Conservation (phyloP, 768 basidiomycete species). For the Amanita fuliginea region DNA sequence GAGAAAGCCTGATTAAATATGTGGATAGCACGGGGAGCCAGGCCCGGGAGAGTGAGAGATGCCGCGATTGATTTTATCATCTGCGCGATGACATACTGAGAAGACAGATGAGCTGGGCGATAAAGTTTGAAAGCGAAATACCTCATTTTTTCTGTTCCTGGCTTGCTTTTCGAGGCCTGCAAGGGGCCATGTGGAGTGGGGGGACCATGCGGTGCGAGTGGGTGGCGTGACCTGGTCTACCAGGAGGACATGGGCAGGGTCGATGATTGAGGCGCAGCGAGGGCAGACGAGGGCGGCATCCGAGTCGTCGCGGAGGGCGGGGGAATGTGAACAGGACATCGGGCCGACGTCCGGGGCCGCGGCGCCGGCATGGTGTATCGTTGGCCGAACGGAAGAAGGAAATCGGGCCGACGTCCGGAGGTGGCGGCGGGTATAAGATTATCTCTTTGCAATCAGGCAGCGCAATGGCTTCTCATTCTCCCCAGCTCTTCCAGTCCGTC, state of each 20-base stretch:
- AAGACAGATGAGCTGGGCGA: conserved; percentile 11
- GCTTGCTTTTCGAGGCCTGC: conserved; percentile 57
- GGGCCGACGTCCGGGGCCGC: neutral
- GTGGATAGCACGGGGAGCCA: conserved; percentile 52
- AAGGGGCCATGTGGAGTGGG: conserved; percentile 48
- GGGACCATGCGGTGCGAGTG: conserved; percentile 26
- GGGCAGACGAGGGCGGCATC: conserved; percentile 55
- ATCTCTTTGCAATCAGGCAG: conserved; percentile 8
- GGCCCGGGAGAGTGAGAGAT: conserved; percentile 47
- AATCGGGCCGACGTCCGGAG: neutral
- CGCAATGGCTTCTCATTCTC: conserved; percentile 36
- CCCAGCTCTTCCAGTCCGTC: conserved; percentile 49
- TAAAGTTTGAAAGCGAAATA: conserved; percentile 22
- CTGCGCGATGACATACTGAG: conserved; percentile 49
- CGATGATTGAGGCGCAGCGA: conserved; percentile 57
- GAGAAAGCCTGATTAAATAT: conserved; percentile 63
- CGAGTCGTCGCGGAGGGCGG: conserved; percentile 44
- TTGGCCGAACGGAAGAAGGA: neutral
- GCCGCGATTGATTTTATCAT: conserved; percentile 52
- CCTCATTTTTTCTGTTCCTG: conserved; percentile 52
- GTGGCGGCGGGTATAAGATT: neutral
- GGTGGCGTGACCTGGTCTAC: conserved; percentile 28
- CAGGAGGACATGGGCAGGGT: conserved; percentile 52
- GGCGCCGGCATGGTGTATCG: too few relatives aligned
- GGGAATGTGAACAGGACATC: conserved; percentile 40